Base-by-base conservation (phyloP, 192 early-diverging fungal species). In the Entophlyctis helioformis region DNA sequence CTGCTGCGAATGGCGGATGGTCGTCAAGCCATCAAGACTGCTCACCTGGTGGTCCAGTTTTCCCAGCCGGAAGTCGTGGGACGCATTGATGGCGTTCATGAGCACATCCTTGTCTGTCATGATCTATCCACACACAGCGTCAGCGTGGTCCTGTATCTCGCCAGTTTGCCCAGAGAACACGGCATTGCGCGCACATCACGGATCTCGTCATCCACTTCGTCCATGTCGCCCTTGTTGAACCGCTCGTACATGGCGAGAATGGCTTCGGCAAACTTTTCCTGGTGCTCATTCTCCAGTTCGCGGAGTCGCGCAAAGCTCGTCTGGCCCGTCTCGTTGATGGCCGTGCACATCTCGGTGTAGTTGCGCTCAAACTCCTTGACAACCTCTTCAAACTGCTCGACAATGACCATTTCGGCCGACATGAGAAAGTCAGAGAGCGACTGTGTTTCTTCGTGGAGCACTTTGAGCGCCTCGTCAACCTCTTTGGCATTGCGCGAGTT, bases 381-480 rank as follows among this genome's bases (percentile, higher is more conserved):
- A 10, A 79, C 62, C 13, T 80, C 77, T 40, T 80, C 77, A 47
- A 71, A 78, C 39, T 79, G 75, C 52, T 80, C 77, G 4, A 80
- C 74, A 9, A 79, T 51, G 1, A 57, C 54, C 72, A 80, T 70
- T 61, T 80, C 77, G 22, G 56, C 53, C 5, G 52, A 36, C 56
- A 80, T 53, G 20, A 80, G 63, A 1, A 39, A 26, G 43, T 78
- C 69, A 7, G 74, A 69, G 3, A 75, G 58, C 20, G 46, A 31
- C 15, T 27, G 8, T 13, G 64, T 58, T 19, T 50, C 48, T 22
- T 62, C 44, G 32, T 67, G 64, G 20, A 80, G 54, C 1, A 29
- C 32, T 31, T 60, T 56, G 41, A 80, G 36, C 1, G 67, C 53
- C 26, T 72, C 63, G 49, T 64, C 63, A 31, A 75, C 58, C 44